Evolutionary conservation across 345 rosid genomes (phyloP).

Genomic region (Tarenaya hassleriana): DNA sequence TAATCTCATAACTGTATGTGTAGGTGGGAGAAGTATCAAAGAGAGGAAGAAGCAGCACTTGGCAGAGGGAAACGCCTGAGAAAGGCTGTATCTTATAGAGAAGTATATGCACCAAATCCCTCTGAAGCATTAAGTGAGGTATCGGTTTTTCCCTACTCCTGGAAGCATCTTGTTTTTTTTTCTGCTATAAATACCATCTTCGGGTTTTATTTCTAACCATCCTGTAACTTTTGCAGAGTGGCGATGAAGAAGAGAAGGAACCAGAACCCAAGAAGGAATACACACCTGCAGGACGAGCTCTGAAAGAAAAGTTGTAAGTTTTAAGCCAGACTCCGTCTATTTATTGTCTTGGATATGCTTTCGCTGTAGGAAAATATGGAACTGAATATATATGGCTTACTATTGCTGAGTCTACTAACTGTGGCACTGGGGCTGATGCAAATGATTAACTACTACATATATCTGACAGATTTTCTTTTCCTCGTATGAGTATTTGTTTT

Average conservation of each 20-base stretch:
- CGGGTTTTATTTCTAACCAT: slow-evolving; percentile 18
- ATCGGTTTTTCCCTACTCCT: slow-evolving; percentile 20
- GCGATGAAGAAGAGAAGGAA: slow-evolving; percentile 73
- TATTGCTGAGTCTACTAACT: too few species aligned
- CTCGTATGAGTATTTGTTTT: too few species aligned
- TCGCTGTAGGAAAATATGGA: slow-evolving; percentile 8
- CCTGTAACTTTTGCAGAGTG: slow-evolving; percentile 50
- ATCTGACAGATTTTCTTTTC: too few species aligned
- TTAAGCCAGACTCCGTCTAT: slow-evolving; percentile 4
- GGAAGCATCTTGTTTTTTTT: slow-evolving; percentile 14
- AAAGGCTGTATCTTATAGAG: slow-evolving; percentile 94
- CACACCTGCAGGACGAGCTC: slow-evolving; percentile 86
- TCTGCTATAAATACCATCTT: slow-evolving; percentile 18
- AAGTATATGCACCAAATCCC: slow-evolving; percentile 71
- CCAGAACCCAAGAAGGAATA: slow-evolving; percentile 90
- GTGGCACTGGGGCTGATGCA: too few species aligned
- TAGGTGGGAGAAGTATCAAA: slow-evolving; percentile 98
- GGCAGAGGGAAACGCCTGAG: slow-evolving; percentile 99
- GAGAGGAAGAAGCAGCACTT: slow-evolving; percentile 96
- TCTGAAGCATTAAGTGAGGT: slow-evolving; percentile 71
- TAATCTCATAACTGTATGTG: slow-evolving; percentile 15
- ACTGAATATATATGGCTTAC: not conserved
- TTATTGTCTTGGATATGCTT: not conserved
- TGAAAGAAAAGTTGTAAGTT: slow-evolving; percentile 92
- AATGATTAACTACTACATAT: too few species aligned